Percentiles rank a stretch among this genome's conserved stretches.
Conservation (phyloP, 441 rosid species). For the Raphanus hybrid region DNA sequence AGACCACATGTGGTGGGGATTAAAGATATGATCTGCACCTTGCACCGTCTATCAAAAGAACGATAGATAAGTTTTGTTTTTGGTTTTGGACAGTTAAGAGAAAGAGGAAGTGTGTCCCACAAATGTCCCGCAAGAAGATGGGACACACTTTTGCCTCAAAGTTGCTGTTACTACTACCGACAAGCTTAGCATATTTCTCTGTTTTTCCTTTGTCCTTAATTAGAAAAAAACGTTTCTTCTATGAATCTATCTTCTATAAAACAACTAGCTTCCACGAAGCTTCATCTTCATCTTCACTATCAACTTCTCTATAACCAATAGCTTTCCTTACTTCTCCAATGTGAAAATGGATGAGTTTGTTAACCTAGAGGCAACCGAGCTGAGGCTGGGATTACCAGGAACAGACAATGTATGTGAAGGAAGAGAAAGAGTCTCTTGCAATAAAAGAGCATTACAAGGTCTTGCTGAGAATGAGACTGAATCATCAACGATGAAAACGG, state of each 20-base stretch:
- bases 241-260: slow-evolving; percentile 37
- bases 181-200: slow-evolving; percentile 55
- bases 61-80: background rate
- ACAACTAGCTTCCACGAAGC: slow-evolving; percentile 21
- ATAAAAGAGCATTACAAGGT: slow-evolving; percentile 51
- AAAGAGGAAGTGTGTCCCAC: slow-evolving; percentile 54
- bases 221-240: slow-evolving; percentile 4
- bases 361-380: slow-evolving; percentile 62
- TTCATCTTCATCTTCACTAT: slow-evolving; percentile 27
- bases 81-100: slow-evolving; percentile 16
- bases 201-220: slow-evolving; percentile 50
- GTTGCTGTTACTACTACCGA: slow-evolving; percentile 69
- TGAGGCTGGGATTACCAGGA: slow-evolving; percentile 69
- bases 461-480: slow-evolving; percentile 37
- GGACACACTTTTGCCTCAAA: slow-evolving; percentile 62
- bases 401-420: slow-evolving; percentile 32
- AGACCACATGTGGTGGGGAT: slow-evolving; percentile 38
- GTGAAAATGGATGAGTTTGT: slow-evolving; percentile 47
- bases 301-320: slow-evolving; percentile 37
- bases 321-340: slow-evolving; percentile 11
- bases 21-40: slow-evolving; percentile 28
- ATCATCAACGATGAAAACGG: slow-evolving; percentile 37
- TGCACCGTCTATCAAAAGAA: slow-evolving; percentile 21
- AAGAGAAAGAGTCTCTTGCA: slow-evolving; percentile 30
- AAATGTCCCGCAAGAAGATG: slow-evolving; percentile 55